Conservation (phyloP, 805 yeast species). For the Wickerhamomyces xylosicus region DNA sequence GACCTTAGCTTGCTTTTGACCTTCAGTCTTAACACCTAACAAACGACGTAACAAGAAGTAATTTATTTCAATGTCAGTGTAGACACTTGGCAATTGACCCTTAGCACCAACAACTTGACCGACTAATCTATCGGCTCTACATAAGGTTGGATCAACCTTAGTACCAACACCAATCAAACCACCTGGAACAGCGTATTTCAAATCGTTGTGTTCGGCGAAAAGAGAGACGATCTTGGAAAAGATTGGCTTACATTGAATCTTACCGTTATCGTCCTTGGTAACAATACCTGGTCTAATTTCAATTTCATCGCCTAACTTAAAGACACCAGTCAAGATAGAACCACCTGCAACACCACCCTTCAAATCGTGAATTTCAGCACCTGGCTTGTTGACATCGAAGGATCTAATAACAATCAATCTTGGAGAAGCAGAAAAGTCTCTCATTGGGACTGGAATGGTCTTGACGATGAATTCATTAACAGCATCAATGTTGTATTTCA, state of each 20-base stretch:
- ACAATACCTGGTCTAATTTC: constrained; percentile 99
- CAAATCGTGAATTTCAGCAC: constrained; percentile 91
- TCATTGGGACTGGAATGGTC: constrained; percentile 89
- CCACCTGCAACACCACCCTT: constrained; percentile 99
- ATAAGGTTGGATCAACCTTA: constrained; percentile 94
- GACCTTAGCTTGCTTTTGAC: constrained; percentile 94
- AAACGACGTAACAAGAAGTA: constrained; percentile 93
- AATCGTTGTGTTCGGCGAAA: constrained; percentile 95
- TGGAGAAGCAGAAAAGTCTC: constrained; percentile 92
- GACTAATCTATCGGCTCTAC: constrained; percentile 98
- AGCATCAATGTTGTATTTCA: constrained; percentile 96
- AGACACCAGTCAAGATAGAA: constrained; percentile 92
- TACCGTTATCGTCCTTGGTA: constrained; percentile 80
- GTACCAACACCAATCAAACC: constrained; percentile 99
- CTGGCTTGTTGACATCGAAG: constrained; percentile 98
- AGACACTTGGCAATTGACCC: constrained; percentile 91
- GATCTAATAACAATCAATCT: constrained; percentile 95
- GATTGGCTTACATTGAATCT: constrained; percentile 92
- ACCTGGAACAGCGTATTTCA: constrained; percentile 99
- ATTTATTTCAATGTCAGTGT: constrained; percentile 95
- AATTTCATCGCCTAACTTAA: constrained; percentile 94
- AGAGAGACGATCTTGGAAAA: constrained; percentile 88
- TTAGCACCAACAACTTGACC: constrained; percentile 99
- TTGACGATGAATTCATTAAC: constrained; percentile 94
- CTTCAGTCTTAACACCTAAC: constrained; percentile 97